Percentiles rank a stretch among this genome's conserved stretches.
phyloP scores from a whole-genome alignment of 1,284 basidiomycete genomes.

The Pseudozyma pruni region DNA sequence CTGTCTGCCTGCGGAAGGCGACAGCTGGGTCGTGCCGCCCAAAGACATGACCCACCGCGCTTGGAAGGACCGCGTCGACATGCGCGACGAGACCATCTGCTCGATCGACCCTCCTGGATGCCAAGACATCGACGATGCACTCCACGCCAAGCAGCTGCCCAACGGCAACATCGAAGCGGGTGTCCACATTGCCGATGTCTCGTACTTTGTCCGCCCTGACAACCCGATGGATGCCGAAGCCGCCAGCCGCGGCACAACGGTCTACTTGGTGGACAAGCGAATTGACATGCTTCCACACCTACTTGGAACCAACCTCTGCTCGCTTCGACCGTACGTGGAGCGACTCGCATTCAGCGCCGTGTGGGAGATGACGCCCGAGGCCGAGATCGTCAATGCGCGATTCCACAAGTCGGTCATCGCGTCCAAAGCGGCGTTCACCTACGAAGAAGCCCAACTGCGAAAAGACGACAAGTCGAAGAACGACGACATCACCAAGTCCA shows the following conservation, averaged over 20 bases:
- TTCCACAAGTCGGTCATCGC: slow-evolving; percentile 97
- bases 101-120: slow-evolving; percentile 98
- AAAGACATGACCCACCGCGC: slow-evolving; percentile 73
- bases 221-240: slow-evolving; percentile 98
- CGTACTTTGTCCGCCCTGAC: slow-evolving; percentile 91
- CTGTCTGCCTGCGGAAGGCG: slow-evolving; percentile 89
- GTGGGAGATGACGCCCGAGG: slow-evolving; percentile 78
- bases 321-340: slow-evolving; percentile 90
- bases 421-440: slow-evolving; percentile 96
- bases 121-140: slow-evolving; percentile 97
- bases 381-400: slow-evolving; percentile 87
- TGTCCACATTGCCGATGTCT: slow-evolving; percentile 98
- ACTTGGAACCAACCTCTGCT: slow-evolving; percentile 95
- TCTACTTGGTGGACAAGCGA: slow-evolving; percentile 97
- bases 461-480: slow-evolving; percentile 85
- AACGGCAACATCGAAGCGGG: slow-evolving; percentile 98
- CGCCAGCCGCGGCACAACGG: slow-evolving; percentile 92
- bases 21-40: slow-evolving; percentile 89
- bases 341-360: slow-evolving; percentile 93
- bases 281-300: slow-evolving; percentile 98
- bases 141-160: slow-evolving; percentile 88
- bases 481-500: slow-evolving; percentile 86
- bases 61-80: slow-evolving; percentile 89
- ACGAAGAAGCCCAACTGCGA: slow-evolving; percentile 92
- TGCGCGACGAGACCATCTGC: slow-evolving; percentile 87